Percentiles rank a stretch among this genome's conserved stretches.
These are phyloP conservation scores for Kwoniella sp. DNA, from an alignment of 768 basidiomycete species.

Conservation along the genomic window DNA sequence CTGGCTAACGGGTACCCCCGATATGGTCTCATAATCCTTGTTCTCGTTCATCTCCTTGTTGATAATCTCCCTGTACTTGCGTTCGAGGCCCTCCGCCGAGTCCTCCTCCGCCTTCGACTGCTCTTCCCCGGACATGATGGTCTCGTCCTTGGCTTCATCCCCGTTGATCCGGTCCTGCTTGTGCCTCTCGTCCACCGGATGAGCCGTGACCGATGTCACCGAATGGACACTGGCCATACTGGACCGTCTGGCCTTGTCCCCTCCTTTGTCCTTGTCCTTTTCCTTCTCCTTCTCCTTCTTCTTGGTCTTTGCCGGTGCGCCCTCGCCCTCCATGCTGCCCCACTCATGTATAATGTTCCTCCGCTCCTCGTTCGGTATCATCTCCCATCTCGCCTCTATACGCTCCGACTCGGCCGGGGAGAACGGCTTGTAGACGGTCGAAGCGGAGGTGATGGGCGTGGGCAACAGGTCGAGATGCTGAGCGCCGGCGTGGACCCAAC, in stretches of 20 bases:
- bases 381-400: conserved; percentile 39
- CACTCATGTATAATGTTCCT: conserved; percentile 21
- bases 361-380: conserved; percentile 24
- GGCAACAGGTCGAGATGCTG: conserved; percentile 45
- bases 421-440: conserved; percentile 45
- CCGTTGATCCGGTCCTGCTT: conserved; percentile 3
- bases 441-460: conserved; percentile 41
- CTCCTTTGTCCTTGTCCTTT: conserved; percentile 19
- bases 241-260: conserved; percentile 16
- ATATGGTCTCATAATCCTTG: conserved; percentile 41
- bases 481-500: conserved; percentile 48
- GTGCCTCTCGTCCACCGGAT: conserved; percentile 8
- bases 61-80: conserved; percentile 28
- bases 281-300: conserved; percentile 25
- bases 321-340: conserved; percentile 37
- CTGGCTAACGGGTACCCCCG: conserved; percentile 46
- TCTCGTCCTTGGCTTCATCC: conserved; percentile 4
- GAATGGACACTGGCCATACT: conserved; percentile 7
- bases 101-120: conserved; percentile 17
- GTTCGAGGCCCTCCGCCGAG: conserved; percentile 7
- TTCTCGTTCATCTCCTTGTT: conserved; percentile 33
- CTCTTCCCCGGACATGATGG: conserved; percentile 25
- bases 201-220: neutral
- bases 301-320: conserved; percentile 23
- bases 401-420: conserved; percentile 30